These are phyloP conservation scores for Vachellia collinsii DNA, from an alignment of 306 rosid species.

Conservation along the genomic window DNA sequence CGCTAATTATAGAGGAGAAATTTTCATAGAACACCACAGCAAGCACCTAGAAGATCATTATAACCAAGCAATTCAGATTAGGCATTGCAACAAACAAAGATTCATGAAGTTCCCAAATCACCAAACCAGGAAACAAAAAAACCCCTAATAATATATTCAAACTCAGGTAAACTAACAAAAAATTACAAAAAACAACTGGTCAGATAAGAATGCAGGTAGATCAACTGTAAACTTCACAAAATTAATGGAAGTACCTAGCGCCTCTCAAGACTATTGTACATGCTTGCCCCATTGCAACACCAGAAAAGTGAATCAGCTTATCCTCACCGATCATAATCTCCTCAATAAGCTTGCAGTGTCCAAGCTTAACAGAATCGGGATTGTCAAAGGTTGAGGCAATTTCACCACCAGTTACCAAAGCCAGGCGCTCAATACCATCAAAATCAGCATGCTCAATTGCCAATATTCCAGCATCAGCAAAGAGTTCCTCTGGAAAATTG, in stretches of 20 bases:
- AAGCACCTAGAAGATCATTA: not conserved
- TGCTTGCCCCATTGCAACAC: constrained; percentile 96
- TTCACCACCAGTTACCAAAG: constrained; percentile 91
- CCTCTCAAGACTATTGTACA: constrained; percentile 92
- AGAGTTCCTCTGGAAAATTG: constrained; percentile 97
- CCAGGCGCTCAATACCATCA: constrained; percentile 93
- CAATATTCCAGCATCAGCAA: constrained; percentile 94
- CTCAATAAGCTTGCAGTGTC: constrained; percentile 86
- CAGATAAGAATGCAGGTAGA: constrained; percentile 20
- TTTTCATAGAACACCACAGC: not conserved
- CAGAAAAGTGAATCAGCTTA: constrained; percentile 93
- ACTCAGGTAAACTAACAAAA: not conserved
- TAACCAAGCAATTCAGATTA: constrained; percentile 7
- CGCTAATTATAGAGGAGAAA: not conserved
- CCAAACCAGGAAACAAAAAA: constrained; percentile 9
- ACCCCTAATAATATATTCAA: not conserved
- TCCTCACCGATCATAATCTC: constrained; percentile 98
- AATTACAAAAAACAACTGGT: not conserved
- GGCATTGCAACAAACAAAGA: not conserved
- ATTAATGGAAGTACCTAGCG: constrained; percentile 64
- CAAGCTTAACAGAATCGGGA: constrained; percentile 95
- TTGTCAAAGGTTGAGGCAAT: constrained; percentile 97
- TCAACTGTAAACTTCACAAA: not conserved
- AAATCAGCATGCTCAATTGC: constrained; percentile 99
- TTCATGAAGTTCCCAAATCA: not conserved